Base-by-base conservation (phyloP, 352 stramenopile species). In the Globisporangium sylvaticum region DNA sequence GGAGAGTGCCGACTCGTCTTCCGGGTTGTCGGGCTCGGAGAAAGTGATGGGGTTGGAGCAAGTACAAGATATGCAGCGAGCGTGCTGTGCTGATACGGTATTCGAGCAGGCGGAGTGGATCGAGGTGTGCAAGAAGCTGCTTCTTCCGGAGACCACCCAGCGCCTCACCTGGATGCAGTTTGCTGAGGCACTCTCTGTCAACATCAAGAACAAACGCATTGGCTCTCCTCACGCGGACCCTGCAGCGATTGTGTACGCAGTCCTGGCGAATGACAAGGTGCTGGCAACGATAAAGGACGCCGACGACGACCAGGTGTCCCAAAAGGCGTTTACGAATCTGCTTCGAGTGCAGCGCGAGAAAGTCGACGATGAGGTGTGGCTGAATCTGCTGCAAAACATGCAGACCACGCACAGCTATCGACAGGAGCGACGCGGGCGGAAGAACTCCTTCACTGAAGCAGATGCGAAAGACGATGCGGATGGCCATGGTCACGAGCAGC, bases 151-250 rank as follows among this genome's bases (percentile, higher is more conserved):
- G 24, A 25, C 22, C 2, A 64, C 65, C 15, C 46, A 57, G 68
- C 50, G 62, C 42, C 61, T 87, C 22, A 65, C 80, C 22, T 87
- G 80, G 78, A 81, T 79, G 68, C 72, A 89, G 54, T 85, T 89
- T 71, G 60, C 69, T 0, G 71, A 77, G 29, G 50, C 65, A 29
- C 86, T 84, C 48, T 66, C 64, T 2, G 25, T 78, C 1, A 55
- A 34, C 18, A 24, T 87, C 20, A 79, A 76, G 20, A 57, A 55
- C 32, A 83, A 79, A 55, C 70, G 72, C 14, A 58, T 81, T 2
- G 84, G 79, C 53, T 59, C 65, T 3, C 63, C 70, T 2, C 60
- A 77, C 22, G 27, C 7, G 0, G 74, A 85, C 31, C 73, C 80
- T 15, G 55, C 68, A 2, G 73, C 74, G 0, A 72, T 82, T 4